These are phyloP conservation scores for Stevia rebaudiana DNA, from an alignment of 140 eudicot species.

Conservation along the genomic window DNA sequence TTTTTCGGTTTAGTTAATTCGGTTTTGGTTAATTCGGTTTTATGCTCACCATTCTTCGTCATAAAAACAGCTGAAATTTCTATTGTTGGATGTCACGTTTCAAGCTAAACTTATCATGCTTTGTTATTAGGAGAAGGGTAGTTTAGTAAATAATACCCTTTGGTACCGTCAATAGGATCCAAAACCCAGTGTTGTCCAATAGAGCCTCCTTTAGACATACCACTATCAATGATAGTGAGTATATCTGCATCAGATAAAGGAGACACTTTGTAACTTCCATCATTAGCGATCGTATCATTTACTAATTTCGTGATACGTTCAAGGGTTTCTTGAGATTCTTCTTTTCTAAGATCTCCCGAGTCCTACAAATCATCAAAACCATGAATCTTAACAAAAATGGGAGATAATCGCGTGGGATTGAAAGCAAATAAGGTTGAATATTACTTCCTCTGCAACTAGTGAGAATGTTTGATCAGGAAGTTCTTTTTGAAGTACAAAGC, in stretches of 20 bases:
- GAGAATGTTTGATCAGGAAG: conserved; percentile 70
- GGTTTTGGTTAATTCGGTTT: too few relatives aligned
- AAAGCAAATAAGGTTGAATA: conserved; percentile 16
- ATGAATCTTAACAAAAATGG: background rate
- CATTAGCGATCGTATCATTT: conserved; percentile 72
- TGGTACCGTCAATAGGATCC: conserved; percentile 98
- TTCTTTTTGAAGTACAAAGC: conserved; percentile 75
- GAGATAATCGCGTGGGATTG: background rate
- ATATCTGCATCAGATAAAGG: conserved; percentile 64
- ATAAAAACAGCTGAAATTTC: background rate
- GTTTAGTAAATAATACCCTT: conserved; percentile 61
- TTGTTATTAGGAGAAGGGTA: background rate
- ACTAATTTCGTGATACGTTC: conserved; percentile 72
- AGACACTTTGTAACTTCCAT: conserved; percentile 37
- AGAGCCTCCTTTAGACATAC: conserved; percentile 95
- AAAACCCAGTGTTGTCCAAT: conserved; percentile 93
- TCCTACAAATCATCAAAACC: conserved; percentile 43
- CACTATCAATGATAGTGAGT: conserved; percentile 72
- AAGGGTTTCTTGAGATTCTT: conserved; percentile 72
- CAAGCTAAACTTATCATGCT: background rate
- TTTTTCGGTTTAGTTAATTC: too few relatives aligned
- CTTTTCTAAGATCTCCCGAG: conserved; percentile 79
- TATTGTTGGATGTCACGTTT: background rate
- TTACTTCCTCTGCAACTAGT: conserved; percentile 94
- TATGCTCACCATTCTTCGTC: too few relatives aligned